Evolutionary conservation across 257 asterid genomes (phyloP).

Genomic region (Penstemon barbatus): DNA sequence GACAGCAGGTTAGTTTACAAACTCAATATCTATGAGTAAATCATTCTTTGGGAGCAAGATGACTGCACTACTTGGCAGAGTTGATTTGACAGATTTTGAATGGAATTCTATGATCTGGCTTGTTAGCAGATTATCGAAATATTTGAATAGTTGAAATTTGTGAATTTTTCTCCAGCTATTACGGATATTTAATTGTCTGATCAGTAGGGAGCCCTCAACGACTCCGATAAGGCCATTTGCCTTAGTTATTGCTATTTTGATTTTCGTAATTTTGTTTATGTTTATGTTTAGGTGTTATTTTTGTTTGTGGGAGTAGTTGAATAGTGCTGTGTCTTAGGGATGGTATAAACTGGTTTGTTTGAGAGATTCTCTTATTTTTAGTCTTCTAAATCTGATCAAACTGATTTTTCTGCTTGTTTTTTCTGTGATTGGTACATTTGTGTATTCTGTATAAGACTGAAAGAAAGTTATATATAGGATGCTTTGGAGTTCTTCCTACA

Average conservation of each 20-base stretch:
- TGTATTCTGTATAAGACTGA: slow-evolving; percentile 26
- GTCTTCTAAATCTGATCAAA: neutral
- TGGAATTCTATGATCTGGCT: slow-evolving; percentile 10
- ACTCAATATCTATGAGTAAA: slow-evolving; percentile 9
- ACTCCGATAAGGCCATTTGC: slow-evolving; percentile 9
- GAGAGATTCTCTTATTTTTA: neutral
- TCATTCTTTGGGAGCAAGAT: slow-evolving; percentile 1
- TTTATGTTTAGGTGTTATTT: too few relatives aligned
- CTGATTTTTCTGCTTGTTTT: neutral
- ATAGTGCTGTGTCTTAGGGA: neutral
- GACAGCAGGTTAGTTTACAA: too few relatives aligned
- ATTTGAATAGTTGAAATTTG: neutral
- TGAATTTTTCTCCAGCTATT: neutral
- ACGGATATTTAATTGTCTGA: slow-evolving; percentile 1
- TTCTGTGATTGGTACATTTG: slow-evolving; percentile 4
- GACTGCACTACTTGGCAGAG: neutral
- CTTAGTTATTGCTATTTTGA: neutral
- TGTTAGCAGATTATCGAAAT: neutral
- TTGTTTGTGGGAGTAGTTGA: too few relatives aligned
- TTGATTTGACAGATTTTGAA: slow-evolving; percentile 15
- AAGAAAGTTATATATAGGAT: slow-evolving; percentile 39
- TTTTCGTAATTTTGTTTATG: neutral
- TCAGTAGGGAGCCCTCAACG: slow-evolving; percentile 8
- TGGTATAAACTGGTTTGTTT: slow-evolving; percentile 11
- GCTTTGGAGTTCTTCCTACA: too few relatives aligned